Percentiles rank a stretch among this genome's conserved stretches.
Evolutionary conservation across 257 asterid genomes (phyloP).

Genomic region (Salvia splendens): DNA sequence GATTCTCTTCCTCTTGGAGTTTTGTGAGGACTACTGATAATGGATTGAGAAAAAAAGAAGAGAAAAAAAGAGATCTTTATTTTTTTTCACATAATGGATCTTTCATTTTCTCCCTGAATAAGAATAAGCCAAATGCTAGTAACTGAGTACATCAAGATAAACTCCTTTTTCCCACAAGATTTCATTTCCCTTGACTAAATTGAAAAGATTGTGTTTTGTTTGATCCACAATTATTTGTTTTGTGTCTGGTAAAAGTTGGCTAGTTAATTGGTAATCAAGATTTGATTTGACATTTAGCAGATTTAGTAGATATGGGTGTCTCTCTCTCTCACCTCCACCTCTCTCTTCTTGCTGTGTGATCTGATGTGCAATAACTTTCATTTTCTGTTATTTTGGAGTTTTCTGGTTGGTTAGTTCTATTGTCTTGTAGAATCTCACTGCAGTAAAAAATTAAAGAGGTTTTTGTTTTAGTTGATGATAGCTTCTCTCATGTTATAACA

Average conservation of each 20-base stretch:
- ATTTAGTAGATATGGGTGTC: constrained; percentile 48
- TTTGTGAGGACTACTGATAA: constrained; percentile 42
- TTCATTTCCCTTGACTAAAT: constrained; percentile 37
- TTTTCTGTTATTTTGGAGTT: constrained; percentile 56
- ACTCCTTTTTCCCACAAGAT: constrained; percentile 27
- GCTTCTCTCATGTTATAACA: constrained; percentile 41
- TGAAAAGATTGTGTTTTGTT: constrained; percentile 21
- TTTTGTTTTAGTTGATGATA: constrained; percentile 36
- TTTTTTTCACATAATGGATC: constrained; percentile 1
- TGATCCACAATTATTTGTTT: constrained; percentile 34
- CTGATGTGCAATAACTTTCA: constrained; percentile 37
- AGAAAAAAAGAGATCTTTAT: not conserved
- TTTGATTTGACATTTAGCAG: constrained; percentile 47
- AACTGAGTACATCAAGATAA: constrained; percentile 29
- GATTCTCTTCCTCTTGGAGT: constrained; percentile 38
- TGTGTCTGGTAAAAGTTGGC: constrained; percentile 35
- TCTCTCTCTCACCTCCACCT: constrained; percentile 34
- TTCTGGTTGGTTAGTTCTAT: constrained; percentile 59
- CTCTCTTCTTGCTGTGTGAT: constrained; percentile 33
- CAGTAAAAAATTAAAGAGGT: constrained; percentile 8
- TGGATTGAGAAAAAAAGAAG: constrained; percentile 33
- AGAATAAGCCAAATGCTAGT: constrained; percentile 35
- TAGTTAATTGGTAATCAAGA: constrained; percentile 30
- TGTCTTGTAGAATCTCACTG: constrained; percentile 63
- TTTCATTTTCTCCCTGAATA: constrained; percentile 29